These are phyloP conservation scores for Neoscytalidium dimidiatum DNA, from an alignment of 2,329 filamentous ascomycete genomes.

Conservation along the genomic window DNA sequence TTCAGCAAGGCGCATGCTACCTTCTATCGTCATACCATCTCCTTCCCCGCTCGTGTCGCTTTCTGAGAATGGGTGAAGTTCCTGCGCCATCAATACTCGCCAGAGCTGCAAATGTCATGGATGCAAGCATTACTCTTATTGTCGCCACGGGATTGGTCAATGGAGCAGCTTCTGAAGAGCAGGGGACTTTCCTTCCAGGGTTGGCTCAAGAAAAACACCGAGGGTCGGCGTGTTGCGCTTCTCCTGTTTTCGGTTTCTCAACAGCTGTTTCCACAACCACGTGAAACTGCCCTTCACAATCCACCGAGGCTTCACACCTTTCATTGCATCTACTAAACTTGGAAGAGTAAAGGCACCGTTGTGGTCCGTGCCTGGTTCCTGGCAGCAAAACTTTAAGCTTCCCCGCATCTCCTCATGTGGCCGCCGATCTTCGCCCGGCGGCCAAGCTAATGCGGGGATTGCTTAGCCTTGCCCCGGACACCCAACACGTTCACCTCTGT, in stretches of 20 bases:
- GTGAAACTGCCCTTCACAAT: conserved; percentile 13
- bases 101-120: background rate
- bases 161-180: background rate
- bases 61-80: background rate
- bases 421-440: background rate
- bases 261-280: background rate
- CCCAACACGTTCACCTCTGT: background rate
- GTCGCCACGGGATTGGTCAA: background rate
- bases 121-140: background rate
- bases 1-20: background rate
- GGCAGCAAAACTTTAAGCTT: conserved; percentile 19
- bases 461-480: background rate
- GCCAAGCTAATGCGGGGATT: background rate
- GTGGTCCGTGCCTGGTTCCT: conserved; percentile 21
- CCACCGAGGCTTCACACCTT: conserved; percentile 12
- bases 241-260: background rate
- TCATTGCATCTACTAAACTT: conserved; percentile 2
- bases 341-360: background rate
- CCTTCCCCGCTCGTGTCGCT: too few relatives aligned
- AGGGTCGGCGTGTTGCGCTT: background rate
- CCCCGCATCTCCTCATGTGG: conserved; percentile 20
- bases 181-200: background rate
- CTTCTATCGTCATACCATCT: background rate
- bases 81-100: background rate
- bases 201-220: background rate